phyloP scores from a whole-genome alignment of 192 early-diverging fungal species.

The Endogone sp. region DNA sequence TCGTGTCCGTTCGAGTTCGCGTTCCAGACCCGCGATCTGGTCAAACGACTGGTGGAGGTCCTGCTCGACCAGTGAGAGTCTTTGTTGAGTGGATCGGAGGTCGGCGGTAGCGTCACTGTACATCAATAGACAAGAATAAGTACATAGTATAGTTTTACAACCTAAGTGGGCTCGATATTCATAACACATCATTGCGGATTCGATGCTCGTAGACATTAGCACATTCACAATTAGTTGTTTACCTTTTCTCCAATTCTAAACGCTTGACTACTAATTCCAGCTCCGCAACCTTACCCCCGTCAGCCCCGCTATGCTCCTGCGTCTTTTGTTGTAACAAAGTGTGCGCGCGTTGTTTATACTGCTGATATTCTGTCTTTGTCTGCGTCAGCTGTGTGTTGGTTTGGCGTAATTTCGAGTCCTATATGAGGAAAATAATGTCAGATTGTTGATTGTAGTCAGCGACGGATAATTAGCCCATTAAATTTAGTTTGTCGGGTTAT shows the following conservation, averaged over 20 bases:
- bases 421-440: not conserved
- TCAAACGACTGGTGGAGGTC: slow-evolving; percentile 29
- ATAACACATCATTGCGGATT: too few species aligned
- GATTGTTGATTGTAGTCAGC: not conserved
- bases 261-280: slow-evolving; percentile 23
- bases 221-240: not conserved
- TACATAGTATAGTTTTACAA: not conserved
- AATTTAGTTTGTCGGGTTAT: too few species aligned
- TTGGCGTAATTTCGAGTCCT: slow-evolving; percentile 48
- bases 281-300: slow-evolving; percentile 17
- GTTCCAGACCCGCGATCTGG: slow-evolving; percentile 25
- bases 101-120: too few species aligned
- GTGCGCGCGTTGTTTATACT: slow-evolving; percentile 53
- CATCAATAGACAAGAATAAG: not conserved
- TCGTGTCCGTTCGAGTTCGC: slow-evolving; percentile 5
- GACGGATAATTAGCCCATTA: not conserved
- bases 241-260: slow-evolving; percentile 24
- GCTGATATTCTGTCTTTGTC: slow-evolving; percentile 45
- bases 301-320: not conserved
- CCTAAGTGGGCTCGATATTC: too few species aligned
- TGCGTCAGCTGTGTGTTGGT: slow-evolving; percentile 37
- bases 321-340: slow-evolving; percentile 39
- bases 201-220: not conserved
- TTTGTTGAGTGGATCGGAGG: slow-evolving; percentile 2
- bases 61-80: slow-evolving; percentile 19